phyloP scores from a whole-genome alignment of 2,329 filamentous ascomycete species.

The Fusarium sacchari region DNA sequence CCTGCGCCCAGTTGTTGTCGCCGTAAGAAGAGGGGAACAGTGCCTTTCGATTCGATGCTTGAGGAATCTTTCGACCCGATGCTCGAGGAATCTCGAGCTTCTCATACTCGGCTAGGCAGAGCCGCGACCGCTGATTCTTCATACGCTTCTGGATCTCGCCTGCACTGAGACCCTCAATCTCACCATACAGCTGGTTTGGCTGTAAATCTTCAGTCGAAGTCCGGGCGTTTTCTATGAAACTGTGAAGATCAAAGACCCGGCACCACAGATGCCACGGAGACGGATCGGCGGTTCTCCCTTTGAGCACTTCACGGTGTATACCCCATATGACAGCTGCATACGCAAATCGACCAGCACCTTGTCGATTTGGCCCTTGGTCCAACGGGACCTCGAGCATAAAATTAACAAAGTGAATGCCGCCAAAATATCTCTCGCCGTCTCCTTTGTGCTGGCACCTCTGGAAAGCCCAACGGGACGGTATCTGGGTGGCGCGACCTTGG shows the following conservation, averaged over 20 bases:
- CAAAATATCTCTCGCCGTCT: conserved; percentile 19
- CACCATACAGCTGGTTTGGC: conserved; percentile 13
- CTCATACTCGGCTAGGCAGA: neutral
- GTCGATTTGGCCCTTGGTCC: neutral
- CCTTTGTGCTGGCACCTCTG: conserved; percentile 8
- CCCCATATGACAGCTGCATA: conserved; percentile 36
- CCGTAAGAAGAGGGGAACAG: conserved; percentile 26
- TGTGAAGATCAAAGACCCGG: conserved; percentile 25
- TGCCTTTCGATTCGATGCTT: neutral
- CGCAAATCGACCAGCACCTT: neutral
- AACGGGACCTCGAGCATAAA: neutral
- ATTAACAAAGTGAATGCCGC: conserved; percentile 35
- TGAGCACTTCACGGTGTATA: conserved; percentile 4
- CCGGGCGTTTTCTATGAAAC: conserved; percentile 10
- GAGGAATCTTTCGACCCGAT: neutral
- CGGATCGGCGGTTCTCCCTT: neutral
- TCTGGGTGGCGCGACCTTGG: conserved; percentile 10
- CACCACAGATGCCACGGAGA: conserved; percentile 31
- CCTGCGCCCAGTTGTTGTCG: neutral
- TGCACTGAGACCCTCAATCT: conserved; percentile 1
- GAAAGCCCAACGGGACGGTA: conserved; percentile 35
- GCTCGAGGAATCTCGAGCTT: neutral
- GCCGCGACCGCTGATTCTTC: conserved; percentile 12
- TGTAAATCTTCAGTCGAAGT: neutral
- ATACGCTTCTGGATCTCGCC: conserved; percentile 25